Evolutionary conservation across 2,329 filamentous ascomycete genomes (phyloP), one percentile per base, ranked within the genome.

Genomic region (Ophiostoma sp.): DNA sequence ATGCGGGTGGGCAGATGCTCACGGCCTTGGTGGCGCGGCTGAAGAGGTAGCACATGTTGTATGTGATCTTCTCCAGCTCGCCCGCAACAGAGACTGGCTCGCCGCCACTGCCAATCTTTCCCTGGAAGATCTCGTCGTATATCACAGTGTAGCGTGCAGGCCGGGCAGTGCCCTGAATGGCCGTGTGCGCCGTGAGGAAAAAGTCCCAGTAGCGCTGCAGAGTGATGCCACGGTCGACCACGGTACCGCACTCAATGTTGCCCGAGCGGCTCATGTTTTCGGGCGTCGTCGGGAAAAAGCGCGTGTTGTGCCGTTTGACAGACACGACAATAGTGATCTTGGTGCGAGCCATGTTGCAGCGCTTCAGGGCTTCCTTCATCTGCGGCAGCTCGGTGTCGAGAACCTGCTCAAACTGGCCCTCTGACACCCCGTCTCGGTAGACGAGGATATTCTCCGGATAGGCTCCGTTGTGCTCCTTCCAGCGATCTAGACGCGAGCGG

Each of bases 341-440:
- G 0, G 91, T 90, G 0, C 42, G 18, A 40, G 36, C 18, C 27
- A 4, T 11, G 38, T 64, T 65, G 36, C 66, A 41, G 80, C 79
- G 0, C 84, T 81, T 74, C 92, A 94, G 94, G 0, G 92, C 92
- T 7, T 81, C 77, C 5, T 87, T 81, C 68, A 94, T 87, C 1
- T 78, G 75, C 0, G 87, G 86, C 52, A 96, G 81, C 76, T 97
- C 93, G 0, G 84, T 70, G 0, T 85, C 78, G 0, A 95, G 78
- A 0, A 96, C 89, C 36, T 84, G 80, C 0, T 82, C 74, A 76
- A 93, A 97, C 72, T 97, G 92, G 0, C 92, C 88, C 74, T 97
- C 93, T 0, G 91, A 95, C 0, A 97, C 92, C 47, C 93, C 93
- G 73, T 97, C 93, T 40, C 93, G 89, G 79, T 92, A 97, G 64